Evolutionary conservation across 2,329 filamentous ascomycete species (phyloP).

Genomic region (Pseudogymnoascus sp.): DNA sequence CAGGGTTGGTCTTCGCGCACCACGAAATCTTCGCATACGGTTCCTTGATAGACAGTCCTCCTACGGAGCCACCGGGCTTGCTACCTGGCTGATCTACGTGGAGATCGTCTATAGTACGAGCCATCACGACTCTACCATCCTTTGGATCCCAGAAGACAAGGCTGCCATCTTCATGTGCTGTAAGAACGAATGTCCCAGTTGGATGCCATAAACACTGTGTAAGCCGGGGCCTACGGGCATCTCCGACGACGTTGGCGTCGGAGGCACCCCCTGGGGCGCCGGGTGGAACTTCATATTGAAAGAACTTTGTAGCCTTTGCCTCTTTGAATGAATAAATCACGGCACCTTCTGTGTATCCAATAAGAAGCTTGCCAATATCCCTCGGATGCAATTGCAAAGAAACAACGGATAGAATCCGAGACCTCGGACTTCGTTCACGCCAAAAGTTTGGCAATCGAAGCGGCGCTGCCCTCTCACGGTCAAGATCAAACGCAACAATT

Average conservation of each 20-base stretch:
- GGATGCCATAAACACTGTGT: slow-evolving; percentile 91
- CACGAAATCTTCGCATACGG: slow-evolving; percentile 75
- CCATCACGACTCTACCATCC: slow-evolving; percentile 76
- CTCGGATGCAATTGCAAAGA: slow-evolving; percentile 79
- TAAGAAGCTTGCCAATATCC: slow-evolving; percentile 83
- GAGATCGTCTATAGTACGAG: slow-evolving; percentile 67
- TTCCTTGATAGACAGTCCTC: slow-evolving; percentile 54
- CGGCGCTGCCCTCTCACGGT: slow-evolving; percentile 65
- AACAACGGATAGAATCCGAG: slow-evolving; percentile 58
- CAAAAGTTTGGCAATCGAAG: slow-evolving; percentile 86
- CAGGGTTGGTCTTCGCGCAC: slow-evolving; percentile 90
- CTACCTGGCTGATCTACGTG: slow-evolving; percentile 61
- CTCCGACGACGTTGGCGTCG: slow-evolving; percentile 54
- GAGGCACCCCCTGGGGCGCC: slow-evolving; percentile 69
- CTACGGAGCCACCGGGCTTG: slow-evolving; percentile 35
- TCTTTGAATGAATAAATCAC: slow-evolving; percentile 94
- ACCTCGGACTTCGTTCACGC: slow-evolving; percentile 61
- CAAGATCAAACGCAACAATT: slow-evolving; percentile 85
- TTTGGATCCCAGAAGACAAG: slow-evolving; percentile 92
- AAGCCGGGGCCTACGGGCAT: slow-evolving; percentile 61
- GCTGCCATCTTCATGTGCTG: slow-evolving; percentile 57
- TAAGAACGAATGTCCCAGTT: slow-evolving; percentile 44
- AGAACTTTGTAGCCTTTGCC: slow-evolving; percentile 67
- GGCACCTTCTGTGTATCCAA: slow-evolving; percentile 84
- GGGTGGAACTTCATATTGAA: slow-evolving; percentile 72